Percentiles rank a stretch among this genome's conserved stretches.
phyloP scores from a whole-genome alignment of 352 stramenopile genomes.

The Phytophthora macrochlamydospora region DNA sequence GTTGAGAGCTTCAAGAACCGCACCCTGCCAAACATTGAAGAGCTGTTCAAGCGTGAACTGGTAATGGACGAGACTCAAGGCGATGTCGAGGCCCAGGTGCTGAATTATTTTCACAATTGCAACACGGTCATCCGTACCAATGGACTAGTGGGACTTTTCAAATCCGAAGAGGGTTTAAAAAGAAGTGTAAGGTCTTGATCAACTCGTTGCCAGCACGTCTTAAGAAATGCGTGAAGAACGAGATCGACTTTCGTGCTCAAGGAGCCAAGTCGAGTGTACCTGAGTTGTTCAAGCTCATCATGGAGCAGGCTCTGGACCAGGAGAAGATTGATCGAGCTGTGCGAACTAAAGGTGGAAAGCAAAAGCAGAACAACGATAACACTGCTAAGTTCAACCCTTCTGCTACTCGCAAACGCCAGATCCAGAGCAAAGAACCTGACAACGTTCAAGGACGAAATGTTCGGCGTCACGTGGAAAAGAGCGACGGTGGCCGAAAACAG shows the following conservation, averaged over 20 bases:
- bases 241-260: conserved; percentile 6
- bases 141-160: conserved; percentile 10
- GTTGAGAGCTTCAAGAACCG: conserved; percentile 13
- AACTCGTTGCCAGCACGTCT: neutral
- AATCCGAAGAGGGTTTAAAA: neutral
- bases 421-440: neutral
- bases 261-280: conserved; percentile 7
- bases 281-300: conserved; percentile 6
- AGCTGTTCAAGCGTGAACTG: conserved; percentile 6
- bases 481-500: neutral
- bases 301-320: conserved; percentile 7
- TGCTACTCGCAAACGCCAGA: neutral
- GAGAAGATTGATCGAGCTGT: conserved; percentile 3
- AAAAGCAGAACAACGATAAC: neutral
- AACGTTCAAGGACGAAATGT: neutral
- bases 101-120: conserved; percentile 8
- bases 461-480: neutral
- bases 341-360: conserved; percentile 4
- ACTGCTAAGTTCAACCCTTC: neutral
- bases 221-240: conserved; percentile 9
- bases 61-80: conserved; percentile 1
- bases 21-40: conserved; percentile 7
- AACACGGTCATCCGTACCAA: conserved; percentile 6
- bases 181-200: conserved; percentile 12
- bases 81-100: conserved; percentile 8